These are phyloP conservation scores for Centaurea solstitialis DNA, from an alignment of 129 eudicot species.

Conservation along the genomic window DNA sequence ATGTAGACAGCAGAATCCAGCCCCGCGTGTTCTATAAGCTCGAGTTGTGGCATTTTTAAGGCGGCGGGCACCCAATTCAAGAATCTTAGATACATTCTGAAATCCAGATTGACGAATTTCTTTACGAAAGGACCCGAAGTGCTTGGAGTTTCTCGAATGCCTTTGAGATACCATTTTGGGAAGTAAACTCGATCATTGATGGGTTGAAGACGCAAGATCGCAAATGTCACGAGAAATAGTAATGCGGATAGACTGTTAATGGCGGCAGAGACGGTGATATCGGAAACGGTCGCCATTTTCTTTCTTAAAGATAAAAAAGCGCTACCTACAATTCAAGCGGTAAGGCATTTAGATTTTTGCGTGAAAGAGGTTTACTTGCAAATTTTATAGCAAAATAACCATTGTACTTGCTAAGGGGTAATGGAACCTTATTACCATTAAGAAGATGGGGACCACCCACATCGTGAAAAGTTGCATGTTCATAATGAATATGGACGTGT, in stretches of 20 bases:
- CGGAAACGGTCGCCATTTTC: conserved; percentile 77
- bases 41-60: conserved; percentile 89
- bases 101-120: conserved; percentile 74
- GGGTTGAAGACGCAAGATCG: conserved; percentile 92
- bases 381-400: background rate
- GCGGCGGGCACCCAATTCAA: conserved; percentile 98
- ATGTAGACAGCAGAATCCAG: conserved; percentile 95
- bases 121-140: conserved; percentile 64
- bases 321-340: conserved; percentile 46
- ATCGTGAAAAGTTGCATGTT: background rate
- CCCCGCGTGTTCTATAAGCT: conserved; percentile 94
- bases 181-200: conserved; percentile 91
- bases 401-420: background rate
- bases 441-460: background rate
- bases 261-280: conserved; percentile 73
- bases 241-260: conserved; percentile 81
- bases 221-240: conserved; percentile 77
- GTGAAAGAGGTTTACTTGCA: background rate
- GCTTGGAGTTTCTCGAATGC: conserved; percentile 79
- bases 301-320: conserved; percentile 27
- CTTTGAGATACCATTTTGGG: conserved; percentile 97
- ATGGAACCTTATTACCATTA: background rate
- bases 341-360: background rate
- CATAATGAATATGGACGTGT: background rate
- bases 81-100: conserved; percentile 72